Conservation (phyloP, 768 basidiomycete genomes). For the Mycena pura region DNA sequence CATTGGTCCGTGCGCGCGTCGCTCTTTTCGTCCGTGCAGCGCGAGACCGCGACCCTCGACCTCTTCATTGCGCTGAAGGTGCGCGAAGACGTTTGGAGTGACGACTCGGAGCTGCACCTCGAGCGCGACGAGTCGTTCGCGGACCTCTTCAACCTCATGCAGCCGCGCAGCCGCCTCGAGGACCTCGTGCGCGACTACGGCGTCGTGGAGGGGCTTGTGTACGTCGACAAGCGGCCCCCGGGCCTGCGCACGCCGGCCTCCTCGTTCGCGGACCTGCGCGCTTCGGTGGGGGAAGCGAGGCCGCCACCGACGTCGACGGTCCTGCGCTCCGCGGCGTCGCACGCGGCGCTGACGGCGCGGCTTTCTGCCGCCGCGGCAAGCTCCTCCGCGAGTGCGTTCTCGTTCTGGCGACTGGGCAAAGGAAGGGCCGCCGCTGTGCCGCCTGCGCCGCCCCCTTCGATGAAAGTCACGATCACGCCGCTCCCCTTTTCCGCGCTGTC, state of each 20-base stretch:
- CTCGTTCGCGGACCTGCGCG: neutral
- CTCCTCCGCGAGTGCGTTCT: constrained; percentile 1
- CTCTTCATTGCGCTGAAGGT: constrained; percentile 82
- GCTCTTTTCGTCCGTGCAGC: constrained; percentile 56
- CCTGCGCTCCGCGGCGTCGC: constrained; percentile 24
- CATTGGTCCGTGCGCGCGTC: constrained; percentile 23
- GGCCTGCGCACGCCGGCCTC: constrained; percentile 14
- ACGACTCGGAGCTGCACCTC: constrained; percentile 77
- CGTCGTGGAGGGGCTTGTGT: constrained; percentile 46
- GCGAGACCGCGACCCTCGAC: constrained; percentile 79
- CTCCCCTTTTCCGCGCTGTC: constrained; percentile 47
- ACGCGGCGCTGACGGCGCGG: constrained; percentile 17
- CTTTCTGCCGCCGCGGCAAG: constrained; percentile 1
- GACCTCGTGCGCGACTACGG: constrained; percentile 66
- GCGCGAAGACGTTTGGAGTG: constrained; percentile 77
- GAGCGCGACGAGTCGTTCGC: constrained; percentile 77
- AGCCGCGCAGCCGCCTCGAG: constrained; percentile 77
- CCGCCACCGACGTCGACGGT: constrained; percentile 15
- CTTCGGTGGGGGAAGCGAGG: neutral
- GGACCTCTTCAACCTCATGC: constrained; percentile 78
- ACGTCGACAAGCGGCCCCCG: constrained; percentile 28
- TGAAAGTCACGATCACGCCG: constrained; percentile 32
- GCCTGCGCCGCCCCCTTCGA: constrained; percentile 7
- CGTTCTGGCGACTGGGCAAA: constrained; percentile 24
- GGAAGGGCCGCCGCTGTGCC: constrained; percentile 7